Evolutionary conservation across 2,329 filamentous ascomycete genomes (phyloP), one percentile per base, ranked within the genome.

Genomic region (Talaromyces piceae): DNA sequence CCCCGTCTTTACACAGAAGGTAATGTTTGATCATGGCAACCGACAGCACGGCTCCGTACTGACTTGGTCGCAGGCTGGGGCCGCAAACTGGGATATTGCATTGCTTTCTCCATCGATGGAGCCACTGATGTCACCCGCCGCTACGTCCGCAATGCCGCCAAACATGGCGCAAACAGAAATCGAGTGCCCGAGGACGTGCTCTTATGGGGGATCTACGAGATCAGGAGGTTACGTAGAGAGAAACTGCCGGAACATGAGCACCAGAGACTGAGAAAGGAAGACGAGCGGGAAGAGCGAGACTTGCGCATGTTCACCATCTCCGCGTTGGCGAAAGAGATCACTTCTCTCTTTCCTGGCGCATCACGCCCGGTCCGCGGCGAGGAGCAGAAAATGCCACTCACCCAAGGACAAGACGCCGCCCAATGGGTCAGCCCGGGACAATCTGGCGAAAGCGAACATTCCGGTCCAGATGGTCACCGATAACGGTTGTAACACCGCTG

Each of bases 31-130:
- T n/a, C 37, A 22, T 47, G 13, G 12, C 13, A 16, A 47, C 26
- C 23, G 20, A 23, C 26, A 22, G 45, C 59, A n/a, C 13, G 8
- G n/a, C 41, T 20, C 13, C 9, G 8, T 30, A 47, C 45, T 47
- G 55, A 51, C 50, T 9, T 45, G 49, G 45, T 50, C 39, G 8
- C 57, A 83, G 80, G 91, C 54, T 98, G 93, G 93, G 84, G 86
- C 59, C 93, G 93, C 76, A 94, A 93, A 74, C 88, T 97, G 76
- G 91, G 89, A 0, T 98, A 98, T 72, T 96, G 91, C 73, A 84
- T 98, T 54, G 93, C 91, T 47, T 98, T 98, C 67, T 95, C 90
- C 11, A 90, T 88, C 52, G 93, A 98, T 55, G 93, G 82, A 50
- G 81, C 80, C 54, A 81, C 78, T 61, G 82, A 85, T 63, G 82